phyloP scores from a whole-genome alignment of 495 filamentous ascomycete genomes.

The Chaetomium tenue region DNA sequence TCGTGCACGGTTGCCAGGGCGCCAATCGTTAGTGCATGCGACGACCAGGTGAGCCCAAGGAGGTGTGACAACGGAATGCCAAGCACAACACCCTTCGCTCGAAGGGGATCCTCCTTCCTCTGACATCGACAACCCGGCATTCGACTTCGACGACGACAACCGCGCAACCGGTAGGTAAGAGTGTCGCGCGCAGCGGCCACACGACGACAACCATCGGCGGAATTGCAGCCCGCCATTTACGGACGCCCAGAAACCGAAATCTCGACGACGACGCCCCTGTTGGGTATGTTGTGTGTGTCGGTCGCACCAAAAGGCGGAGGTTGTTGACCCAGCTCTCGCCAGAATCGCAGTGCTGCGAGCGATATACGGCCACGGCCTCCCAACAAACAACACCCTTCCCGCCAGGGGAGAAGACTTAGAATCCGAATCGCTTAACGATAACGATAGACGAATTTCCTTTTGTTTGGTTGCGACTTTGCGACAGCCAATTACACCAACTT shows the following conservation, averaged over 20 bases:
- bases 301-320: constrained; percentile 9
- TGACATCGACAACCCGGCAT: constrained; percentile 17
- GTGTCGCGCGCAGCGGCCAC: constrained; percentile 11
- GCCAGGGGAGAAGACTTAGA: neutral
- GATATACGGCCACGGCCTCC: constrained; percentile 13
- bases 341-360: constrained; percentile 21
- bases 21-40: constrained; percentile 23
- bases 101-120: constrained; percentile 19
- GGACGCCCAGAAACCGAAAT: neutral
- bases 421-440: constrained; percentile 8
- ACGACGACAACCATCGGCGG: constrained; percentile 1
- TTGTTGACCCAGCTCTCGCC: constrained; percentile 16
- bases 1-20: constrained; percentile 27
- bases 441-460: constrained; percentile 24
- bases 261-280: constrained; percentile 5
- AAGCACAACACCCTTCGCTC: constrained; percentile 27
- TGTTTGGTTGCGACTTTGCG: constrained; percentile 15
- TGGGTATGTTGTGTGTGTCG: constrained; percentile 19
- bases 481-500: constrained; percentile 18
- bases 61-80: constrained; percentile 11
- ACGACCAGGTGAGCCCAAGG: neutral
- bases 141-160: constrained; percentile 20
- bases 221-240: constrained; percentile 2
- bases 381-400: neutral
- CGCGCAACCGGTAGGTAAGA: constrained; percentile 22